phyloP scores from a whole-genome alignment of 306 rosid species.

The Comarum palustre region DNA sequence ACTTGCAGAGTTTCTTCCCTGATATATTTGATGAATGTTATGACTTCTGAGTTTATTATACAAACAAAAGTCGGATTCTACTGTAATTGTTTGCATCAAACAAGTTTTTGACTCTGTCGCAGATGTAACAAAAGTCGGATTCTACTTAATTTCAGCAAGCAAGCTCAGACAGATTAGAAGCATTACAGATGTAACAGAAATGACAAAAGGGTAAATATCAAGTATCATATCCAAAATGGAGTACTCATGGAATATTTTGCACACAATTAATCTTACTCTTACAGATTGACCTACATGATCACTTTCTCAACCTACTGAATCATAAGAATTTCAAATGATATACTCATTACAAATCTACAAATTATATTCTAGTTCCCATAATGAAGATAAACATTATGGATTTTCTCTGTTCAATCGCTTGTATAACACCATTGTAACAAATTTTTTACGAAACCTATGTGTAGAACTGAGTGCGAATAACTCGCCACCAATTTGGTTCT shows the following conservation, averaged over 20 bases:
- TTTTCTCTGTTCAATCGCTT: constrained; percentile 42
- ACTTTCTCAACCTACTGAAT: constrained; percentile 16
- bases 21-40: background rate
- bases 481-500: constrained; percentile 41
- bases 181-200: background rate
- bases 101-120: background rate
- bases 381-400: constrained; percentile 8
- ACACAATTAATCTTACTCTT: background rate
- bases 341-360: constrained; percentile 7
- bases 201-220: background rate
- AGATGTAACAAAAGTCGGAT: background rate
- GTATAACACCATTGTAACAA: constrained; percentile 50
- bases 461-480: constrained; percentile 62
- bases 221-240: constrained; percentile 5
- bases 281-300: constrained; percentile 9
- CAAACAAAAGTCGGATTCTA: background rate
- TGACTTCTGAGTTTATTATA: constrained; percentile 20
- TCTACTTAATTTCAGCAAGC: background rate
- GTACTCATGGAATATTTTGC: background rate
- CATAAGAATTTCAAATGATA: constrained; percentile 4
- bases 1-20: background rate
- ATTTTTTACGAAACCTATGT: constrained; percentile 49
- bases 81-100: background rate
- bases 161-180: background rate
- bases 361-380: background rate